These are phyloP conservation scores for Beta corolliflora DNA, from an alignment of 179 eudicot genomes.

Conservation along the genomic window DNA sequence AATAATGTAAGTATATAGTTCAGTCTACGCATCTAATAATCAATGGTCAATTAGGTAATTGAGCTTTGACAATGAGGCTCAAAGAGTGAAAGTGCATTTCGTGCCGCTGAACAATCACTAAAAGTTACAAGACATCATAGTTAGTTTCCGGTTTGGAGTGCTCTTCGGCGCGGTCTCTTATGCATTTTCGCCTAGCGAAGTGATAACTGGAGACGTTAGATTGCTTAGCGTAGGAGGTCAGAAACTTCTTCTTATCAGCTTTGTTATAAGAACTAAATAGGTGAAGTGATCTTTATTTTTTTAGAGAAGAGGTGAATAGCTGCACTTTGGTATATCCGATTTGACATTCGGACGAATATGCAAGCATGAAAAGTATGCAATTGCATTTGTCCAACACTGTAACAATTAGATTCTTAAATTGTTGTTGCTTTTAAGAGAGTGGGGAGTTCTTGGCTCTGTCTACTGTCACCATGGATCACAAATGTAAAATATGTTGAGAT, in stretches of 20 bases:
- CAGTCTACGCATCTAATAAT: too few species aligned
- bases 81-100: too few species aligned
- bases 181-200: too few species aligned
- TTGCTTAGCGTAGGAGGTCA: not conserved
- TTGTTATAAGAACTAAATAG: not conserved
- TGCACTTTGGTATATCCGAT: not conserved
- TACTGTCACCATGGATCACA: not conserved
- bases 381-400: not conserved
- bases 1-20: too few species aligned
- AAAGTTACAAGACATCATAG: not conserved
- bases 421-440: not conserved
- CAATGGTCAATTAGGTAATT: too few species aligned
- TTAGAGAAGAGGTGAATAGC: not conserved
- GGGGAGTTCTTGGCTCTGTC: not conserved
- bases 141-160: not conserved
- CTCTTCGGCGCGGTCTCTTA: too few species aligned
- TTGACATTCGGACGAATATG: too few species aligned
- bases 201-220: too few species aligned
- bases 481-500: not conserved
- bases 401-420: not conserved
- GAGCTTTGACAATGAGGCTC: too few species aligned
- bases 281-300: not conserved
- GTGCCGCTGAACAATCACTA: too few species aligned
- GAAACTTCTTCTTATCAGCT: not conserved
- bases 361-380: too few species aligned